Base-by-base conservation (phyloP, 2,329 filamentous ascomycete genomes). In the Trichoderma afroharzianum region DNA sequence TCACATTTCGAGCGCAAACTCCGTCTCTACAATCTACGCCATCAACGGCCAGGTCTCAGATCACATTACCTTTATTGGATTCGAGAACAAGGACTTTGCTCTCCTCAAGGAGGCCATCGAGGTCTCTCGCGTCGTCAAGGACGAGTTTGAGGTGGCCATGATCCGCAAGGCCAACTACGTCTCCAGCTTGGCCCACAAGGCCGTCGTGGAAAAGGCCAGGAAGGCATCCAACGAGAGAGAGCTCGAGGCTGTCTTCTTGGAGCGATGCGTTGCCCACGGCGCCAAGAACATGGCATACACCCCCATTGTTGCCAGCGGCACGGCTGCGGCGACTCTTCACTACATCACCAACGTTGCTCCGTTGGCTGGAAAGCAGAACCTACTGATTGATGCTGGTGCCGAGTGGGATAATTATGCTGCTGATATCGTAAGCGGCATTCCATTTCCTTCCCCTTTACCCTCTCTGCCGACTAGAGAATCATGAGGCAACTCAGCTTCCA, bases 231-330 rank as follows among this genome's bases (percentile, higher is more conserved):
- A 94, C 77, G 95, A 98, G 85, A 87, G 89, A 39, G 92, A 98
- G 79, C 88, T 98, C 36, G 92, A 97, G 79, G 95, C 90, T 1
- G 82, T 91, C 0, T 97, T 98, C 79, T 81, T 97, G 12, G 90
- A 93, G 78, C 86, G 87, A 33, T 97, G 93, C 79, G 88, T 96
- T 72, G 87, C 90, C 66, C 86, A 91, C 73, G 93, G 92, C 28
- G 92, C 92, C 67, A 91, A 90, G 78, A 90, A 96, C 76, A 94
- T 97, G 84, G 91, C 95, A 1, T 98, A 98, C 81, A 89, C 92
- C 75, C 91, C 92, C 72, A 98, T 98, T 77, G 90, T 96, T 21
- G 95, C 94, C 0, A 88, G 89, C 39, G 95, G 95, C 12, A 87
- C 90, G 6, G 91, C 93, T 18, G 95, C 92, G 0, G 93, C 94